These are phyloP conservation scores for Scolecobasidium constrictum DNA, from an alignment of 2,329 filamentous ascomycete species.

Conservation along the genomic window DNA sequence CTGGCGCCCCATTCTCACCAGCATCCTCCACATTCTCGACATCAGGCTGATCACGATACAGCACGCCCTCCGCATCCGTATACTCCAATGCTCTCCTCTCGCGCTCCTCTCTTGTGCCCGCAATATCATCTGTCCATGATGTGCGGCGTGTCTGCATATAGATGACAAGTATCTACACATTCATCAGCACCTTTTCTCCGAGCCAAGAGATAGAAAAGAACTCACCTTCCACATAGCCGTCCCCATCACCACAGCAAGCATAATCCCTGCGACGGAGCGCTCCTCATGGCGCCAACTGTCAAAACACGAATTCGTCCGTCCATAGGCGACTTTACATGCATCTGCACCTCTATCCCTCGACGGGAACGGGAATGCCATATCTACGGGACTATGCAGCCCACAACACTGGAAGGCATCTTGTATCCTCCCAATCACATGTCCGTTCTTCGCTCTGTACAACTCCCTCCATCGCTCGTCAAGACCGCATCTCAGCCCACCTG, in stretches of 20 bases:
- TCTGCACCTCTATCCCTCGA: conserved; percentile 18
- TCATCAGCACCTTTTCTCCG: background rate
- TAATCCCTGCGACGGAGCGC: conserved; percentile 41
- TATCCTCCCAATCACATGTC: conserved; percentile 41
- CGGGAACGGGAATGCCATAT: conserved; percentile 55
- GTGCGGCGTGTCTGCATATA: background rate
- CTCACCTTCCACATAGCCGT: conserved; percentile 48
- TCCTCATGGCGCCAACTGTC: conserved; percentile 46
- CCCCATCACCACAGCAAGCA: conserved; percentile 43
- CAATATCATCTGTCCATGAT: background rate
- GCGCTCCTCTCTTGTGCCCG: background rate
- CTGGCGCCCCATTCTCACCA: no score
- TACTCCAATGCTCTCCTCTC: background rate
- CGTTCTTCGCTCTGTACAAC: conserved; percentile 43
- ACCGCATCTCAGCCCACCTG: conserved; percentile 36
- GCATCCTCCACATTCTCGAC: no score
- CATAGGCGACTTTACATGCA: conserved; percentile 38
- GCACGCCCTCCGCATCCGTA: no score
- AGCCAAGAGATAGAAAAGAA: background rate
- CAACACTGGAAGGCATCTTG: conserved; percentile 60
- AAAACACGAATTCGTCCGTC: conserved; percentile 38
- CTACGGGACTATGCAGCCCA: conserved; percentile 45
- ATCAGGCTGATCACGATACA: background rate
- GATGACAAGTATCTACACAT: background rate
- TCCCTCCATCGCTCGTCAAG: conserved; percentile 46